Conservation (phyloP, 176 grass and related monocot species). For the Canna indica region DNA sequence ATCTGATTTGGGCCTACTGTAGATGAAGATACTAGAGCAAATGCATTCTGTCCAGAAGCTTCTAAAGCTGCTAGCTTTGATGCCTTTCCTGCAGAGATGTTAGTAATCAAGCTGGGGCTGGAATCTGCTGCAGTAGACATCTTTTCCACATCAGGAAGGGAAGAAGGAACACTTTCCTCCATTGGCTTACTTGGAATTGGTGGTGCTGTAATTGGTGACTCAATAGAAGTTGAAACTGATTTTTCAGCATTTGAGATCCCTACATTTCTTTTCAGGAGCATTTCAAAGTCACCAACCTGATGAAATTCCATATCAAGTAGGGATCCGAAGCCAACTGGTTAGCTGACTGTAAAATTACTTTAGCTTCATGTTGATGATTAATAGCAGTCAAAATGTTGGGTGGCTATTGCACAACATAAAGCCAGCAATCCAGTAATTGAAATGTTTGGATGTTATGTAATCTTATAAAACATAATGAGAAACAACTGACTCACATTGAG, state of each 20-base stretch:
- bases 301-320: neutral
- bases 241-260: slow-evolving; percentile 3
- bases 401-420: neutral
- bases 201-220: slow-evolving; percentile 10
- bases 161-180: neutral
- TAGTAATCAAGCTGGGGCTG: neutral
- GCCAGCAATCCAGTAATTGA: neutral
- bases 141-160: neutral
- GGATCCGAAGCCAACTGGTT: neutral
- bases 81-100: neutral
- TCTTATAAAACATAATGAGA: neutral
- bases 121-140: neutral
- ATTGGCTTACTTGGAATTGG: slow-evolving; percentile 11
- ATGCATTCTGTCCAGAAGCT: slow-evolving; percentile 8
- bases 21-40: slow-evolving; percentile 10
- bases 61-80: slow-evolving; percentile 11
- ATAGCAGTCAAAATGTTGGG: neutral
- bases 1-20: neutral
- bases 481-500: neutral
- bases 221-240: neutral
- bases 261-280: slow-evolving; percentile 5
- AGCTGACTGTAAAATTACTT: neutral
- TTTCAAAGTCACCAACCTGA: slow-evolving; percentile 16
- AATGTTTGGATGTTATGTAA: neutral
- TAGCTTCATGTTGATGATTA: neutral